A percentile compares a stretch with the other conserved stretches of the same genome.
phyloP scores from a whole-genome alignment of 176 grass and related monocot species.

The Areca catechu region DNA sequence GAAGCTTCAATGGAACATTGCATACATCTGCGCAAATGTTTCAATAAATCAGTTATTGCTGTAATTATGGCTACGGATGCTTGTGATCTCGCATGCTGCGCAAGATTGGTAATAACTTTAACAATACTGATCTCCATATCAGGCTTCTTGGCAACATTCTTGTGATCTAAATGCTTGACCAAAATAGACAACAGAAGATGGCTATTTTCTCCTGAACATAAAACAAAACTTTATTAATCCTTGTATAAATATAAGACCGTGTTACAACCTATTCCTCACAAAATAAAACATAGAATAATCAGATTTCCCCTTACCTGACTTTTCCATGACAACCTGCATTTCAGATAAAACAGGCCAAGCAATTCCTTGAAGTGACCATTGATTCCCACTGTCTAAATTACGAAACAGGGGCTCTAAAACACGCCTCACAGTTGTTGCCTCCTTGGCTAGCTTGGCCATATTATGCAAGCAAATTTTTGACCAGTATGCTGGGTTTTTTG shows the following conservation, averaged over 20 bases:
- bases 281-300: too few species aligned
- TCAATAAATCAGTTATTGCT: conserved; percentile 75
- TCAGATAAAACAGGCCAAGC: conserved; percentile 77
- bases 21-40: conserved; percentile 90
- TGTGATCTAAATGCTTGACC: conserved; percentile 88
- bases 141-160: conserved; percentile 61
- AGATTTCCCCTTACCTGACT: conserved; percentile 45
- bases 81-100: conserved; percentile 48
- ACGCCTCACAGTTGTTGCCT: conserved; percentile 71
- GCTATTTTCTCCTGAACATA: conserved; percentile 63
- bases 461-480: conserved; percentile 78
- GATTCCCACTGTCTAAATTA: conserved; percentile 63
- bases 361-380: conserved; percentile 71
- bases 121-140: conserved; percentile 60
- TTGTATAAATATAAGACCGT: too few species aligned
- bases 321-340: conserved; percentile 77
- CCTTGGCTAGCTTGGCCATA: conserved; percentile 86
- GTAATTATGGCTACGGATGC: conserved; percentile 62
- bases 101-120: conserved; percentile 78
- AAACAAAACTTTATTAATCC: conserved; percentile 6
- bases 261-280: too few species aligned
- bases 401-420: conserved; percentile 87
- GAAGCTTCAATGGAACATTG: conserved; percentile 75
- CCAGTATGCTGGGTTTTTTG: conserved; percentile 69
- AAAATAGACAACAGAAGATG: conserved; percentile 77